Evolutionary conservation across 108 stramenopile genomes (phyloP), one percentile per base, ranked within the genome.

Genomic region (Skeletonema costatum): DNA sequence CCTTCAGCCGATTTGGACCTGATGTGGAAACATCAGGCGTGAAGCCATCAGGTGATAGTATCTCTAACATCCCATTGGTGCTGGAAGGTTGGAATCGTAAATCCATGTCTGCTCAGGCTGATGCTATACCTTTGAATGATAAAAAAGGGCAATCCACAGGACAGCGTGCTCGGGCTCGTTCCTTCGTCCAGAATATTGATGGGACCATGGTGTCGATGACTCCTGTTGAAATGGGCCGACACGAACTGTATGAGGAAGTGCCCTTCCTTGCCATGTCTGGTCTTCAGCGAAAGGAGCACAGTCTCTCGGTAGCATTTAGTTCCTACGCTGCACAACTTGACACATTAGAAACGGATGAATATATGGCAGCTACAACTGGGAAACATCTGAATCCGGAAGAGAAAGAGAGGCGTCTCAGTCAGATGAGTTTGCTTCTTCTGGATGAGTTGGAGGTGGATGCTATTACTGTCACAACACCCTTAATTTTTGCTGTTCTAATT

Each of bases 201-300:
- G 81, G 81, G 14, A 39, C 69, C 6, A 75, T 77, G 29, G 61
- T 68, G 19, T 39, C 67, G 16, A 65, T 58, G 59, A 77, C 92
- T 16, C 95, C 92, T 32, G 69, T 90, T 14, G 86, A 96, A 83
- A 73, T 93, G 78, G 92, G 91, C 46, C 87, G 89, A 10, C 93
- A 90, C 51, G 93, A 96, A 63, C 75, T 96, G 50, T 96, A 96
- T 80, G 80, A 82, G 17, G 86, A 87, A 46, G 69, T 96, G 67
- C 95, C 95, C 39, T 96, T 92, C 81, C 75, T 79, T 9, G 91
- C 95, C 60, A 86, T 96, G 14, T 85, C 91, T 78, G 95, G 95
- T 56, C 70, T 96, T 70, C 95, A 96, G 70, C 80, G 65, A 32
- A 87, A 81, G 68, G 88, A 91, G 66, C 87, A 89, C 42, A 79